phyloP scores from a whole-genome alignment of 192 early-diverging fungal species.

The Funneliformis mosseae region DNA sequence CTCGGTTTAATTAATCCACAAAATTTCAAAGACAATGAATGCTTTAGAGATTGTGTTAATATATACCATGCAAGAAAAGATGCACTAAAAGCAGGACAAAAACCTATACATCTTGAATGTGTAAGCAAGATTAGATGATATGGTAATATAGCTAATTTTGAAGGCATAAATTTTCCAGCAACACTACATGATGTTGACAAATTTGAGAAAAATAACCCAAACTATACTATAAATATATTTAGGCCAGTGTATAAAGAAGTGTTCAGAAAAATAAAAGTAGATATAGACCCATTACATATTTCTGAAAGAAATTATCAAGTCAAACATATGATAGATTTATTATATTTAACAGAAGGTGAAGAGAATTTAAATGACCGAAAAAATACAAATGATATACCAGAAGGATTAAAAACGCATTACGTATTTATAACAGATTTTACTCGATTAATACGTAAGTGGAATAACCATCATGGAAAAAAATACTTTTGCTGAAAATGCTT shows the following conservation, averaged over 20 bases:
- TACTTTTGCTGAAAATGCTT: slow-evolving; percentile 29
- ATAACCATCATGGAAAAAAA: slow-evolving; percentile 27
- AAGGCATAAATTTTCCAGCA: slow-evolving; percentile 23
- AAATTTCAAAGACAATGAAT: slow-evolving; percentile 10
- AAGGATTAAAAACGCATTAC: slow-evolving; percentile 27
- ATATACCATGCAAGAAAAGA: slow-evolving; percentile 11
- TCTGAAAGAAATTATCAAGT: slow-evolving; percentile 28
- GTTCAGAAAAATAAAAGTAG: slow-evolving; percentile 29
- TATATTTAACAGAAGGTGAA: slow-evolving; percentile 30
- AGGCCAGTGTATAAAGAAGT: slow-evolving; percentile 13
- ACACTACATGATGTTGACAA: slow-evolving; percentile 25
- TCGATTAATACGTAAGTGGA: slow-evolving; percentile 25
- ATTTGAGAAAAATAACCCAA: slow-evolving; percentile 14
- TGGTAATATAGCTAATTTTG: slow-evolving; percentile 18
- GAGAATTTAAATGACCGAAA: slow-evolving; percentile 28
- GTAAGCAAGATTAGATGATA: slow-evolving; percentile 4
- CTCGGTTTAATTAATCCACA: slow-evolving; percentile 26
- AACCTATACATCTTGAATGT: slow-evolving; percentile 19
- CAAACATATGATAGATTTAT: slow-evolving; percentile 29
- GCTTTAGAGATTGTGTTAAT: slow-evolving; percentile 23
- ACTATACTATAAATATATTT: slow-evolving; percentile 30
- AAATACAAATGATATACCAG: slow-evolving; percentile 26
- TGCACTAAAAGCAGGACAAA: slow-evolving; percentile 1
- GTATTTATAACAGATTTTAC: slow-evolving; percentile 24
- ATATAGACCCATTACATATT: slow-evolving; percentile 21